These are phyloP conservation scores for Mucor racemosus DNA, from an alignment of 371 early-diverging fungal species.

Conservation along the genomic window DNA sequence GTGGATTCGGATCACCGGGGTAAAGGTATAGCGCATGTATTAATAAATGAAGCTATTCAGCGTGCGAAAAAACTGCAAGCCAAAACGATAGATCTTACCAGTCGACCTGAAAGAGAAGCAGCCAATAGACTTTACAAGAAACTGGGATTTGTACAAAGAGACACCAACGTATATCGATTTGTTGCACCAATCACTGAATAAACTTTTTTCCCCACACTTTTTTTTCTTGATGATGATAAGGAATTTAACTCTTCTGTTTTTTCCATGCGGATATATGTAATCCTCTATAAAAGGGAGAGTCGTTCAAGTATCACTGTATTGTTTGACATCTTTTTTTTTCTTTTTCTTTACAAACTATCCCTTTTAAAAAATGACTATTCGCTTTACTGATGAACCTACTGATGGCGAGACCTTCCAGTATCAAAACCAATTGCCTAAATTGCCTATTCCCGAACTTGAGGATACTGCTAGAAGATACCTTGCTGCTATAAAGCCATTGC, in stretches of 20 bases:
- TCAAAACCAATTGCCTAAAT: constrained; percentile 69
- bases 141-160: constrained; percentile 50
- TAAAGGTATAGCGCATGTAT: constrained; percentile 39
- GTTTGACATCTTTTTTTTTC: constrained; percentile 9
- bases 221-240: not conserved
- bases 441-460: constrained; percentile 88
- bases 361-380: constrained; percentile 18
- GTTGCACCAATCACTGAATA: constrained; percentile 19
- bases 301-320: not conserved
- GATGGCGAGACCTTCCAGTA: constrained; percentile 53
- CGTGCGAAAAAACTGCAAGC: constrained; percentile 29
- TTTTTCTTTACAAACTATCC: constrained; percentile 5
- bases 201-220: constrained; percentile 20
- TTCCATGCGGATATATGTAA: not conserved
- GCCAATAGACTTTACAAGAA: constrained; percentile 52
- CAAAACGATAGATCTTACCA: constrained; percentile 49
- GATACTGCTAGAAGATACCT: constrained; percentile 83
- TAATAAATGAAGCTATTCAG: constrained; percentile 36
- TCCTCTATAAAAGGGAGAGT: not conserved
- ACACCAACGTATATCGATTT: constrained; percentile 51
- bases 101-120: constrained; percentile 47
- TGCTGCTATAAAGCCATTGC: constrained; percentile 76
- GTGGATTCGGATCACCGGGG: constrained; percentile 33
- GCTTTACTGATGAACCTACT: constrained; percentile 17
- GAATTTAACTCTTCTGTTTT: not conserved